phyloP scores from a whole-genome alignment of 169 alveolate species.

The Plasmodium gallinaceum region DNA sequence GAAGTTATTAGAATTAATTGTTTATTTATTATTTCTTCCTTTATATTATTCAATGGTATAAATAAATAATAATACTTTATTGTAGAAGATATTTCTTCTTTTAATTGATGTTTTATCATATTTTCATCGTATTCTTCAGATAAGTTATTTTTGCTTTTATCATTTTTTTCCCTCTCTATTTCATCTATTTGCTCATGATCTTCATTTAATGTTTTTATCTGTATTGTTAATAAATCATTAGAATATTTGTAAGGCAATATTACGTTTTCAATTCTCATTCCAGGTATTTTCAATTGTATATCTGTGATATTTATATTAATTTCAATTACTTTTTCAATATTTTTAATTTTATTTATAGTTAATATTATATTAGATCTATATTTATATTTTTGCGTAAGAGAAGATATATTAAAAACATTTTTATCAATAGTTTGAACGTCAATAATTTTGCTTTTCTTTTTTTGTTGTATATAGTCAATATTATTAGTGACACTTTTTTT shows the following conservation, averaged over 20 bases:
- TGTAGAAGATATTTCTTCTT: background rate
- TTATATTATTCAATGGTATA: conserved; percentile 36
- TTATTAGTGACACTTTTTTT: background rate
- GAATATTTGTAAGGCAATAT: conserved; percentile 43
- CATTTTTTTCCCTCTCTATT: background rate
- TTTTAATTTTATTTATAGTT: conserved; percentile 58
- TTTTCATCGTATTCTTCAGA: background rate
- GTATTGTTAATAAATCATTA: conserved; percentile 48
- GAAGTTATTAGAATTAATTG: conserved; percentile 39
- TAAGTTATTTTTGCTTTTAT: background rate
- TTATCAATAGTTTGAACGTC: conserved; percentile 39
- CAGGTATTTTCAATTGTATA: conserved; percentile 64
- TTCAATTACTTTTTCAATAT: conserved; percentile 42
- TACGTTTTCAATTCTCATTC: conserved; percentile 62
- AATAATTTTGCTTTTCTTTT: conserved; percentile 7
- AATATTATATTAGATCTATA: conserved; percentile 41
- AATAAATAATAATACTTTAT: conserved; percentile 37
- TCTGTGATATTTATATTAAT: conserved; percentile 45
- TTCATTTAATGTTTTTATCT: conserved; percentile 24
- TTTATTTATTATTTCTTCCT: conserved; percentile 37
- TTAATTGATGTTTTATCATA: background rate
- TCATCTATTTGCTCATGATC: background rate
- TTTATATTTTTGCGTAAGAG: conserved; percentile 53
- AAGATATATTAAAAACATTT: conserved; percentile 28
- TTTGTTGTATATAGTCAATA: background rate